Evolutionary conservation across 2,329 filamentous ascomycete genomes (phyloP).

Genomic region (Incumbomyces delicatus): DNA sequence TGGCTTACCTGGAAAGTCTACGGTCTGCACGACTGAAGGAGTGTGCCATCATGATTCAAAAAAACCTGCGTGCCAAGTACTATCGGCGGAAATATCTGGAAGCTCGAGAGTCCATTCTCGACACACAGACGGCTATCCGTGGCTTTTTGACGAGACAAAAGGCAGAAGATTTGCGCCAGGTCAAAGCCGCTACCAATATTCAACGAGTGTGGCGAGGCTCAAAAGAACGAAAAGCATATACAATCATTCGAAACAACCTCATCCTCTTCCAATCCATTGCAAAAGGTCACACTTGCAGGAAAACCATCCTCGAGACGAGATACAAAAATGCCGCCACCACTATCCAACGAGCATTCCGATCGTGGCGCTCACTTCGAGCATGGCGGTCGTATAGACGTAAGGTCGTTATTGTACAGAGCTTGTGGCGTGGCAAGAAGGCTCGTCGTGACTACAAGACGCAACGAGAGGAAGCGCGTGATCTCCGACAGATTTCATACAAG

Average conservation of each 20-base stretch:
- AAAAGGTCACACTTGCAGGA: constrained; percentile 84
- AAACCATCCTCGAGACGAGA: constrained; percentile 86
- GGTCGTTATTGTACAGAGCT: constrained; percentile 77
- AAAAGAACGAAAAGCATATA: constrained; percentile 75
- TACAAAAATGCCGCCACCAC: constrained; percentile 81
- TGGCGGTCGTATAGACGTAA: constrained; percentile 89
- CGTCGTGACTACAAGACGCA: constrained; percentile 79
- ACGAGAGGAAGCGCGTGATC: constrained; percentile 89
- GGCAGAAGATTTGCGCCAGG: constrained; percentile 69
- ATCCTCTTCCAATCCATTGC: constrained; percentile 80
- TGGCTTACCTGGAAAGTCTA: constrained; percentile 92
- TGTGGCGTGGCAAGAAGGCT: constrained; percentile 80
- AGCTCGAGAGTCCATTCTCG: constrained; percentile 69
- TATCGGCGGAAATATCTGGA: constrained; percentile 87
- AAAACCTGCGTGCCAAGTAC: constrained; percentile 92
- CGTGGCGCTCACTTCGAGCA: constrained; percentile 62
- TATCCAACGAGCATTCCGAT: constrained; percentile 86
- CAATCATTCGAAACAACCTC: constrained; percentile 69
- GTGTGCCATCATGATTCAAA: constrained; percentile 95
- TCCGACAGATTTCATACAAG: constrained; percentile 99
- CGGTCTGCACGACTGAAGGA: constrained; percentile 83
- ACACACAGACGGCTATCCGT: constrained; percentile 67
- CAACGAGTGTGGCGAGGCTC: constrained; percentile 91
- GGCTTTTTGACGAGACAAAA: constrained; percentile 67
- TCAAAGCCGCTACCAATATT: constrained; percentile 85